phyloP scores from a whole-genome alignment of 805 yeast genomes.

The Wickerhamomyces canadensis region DNA sequence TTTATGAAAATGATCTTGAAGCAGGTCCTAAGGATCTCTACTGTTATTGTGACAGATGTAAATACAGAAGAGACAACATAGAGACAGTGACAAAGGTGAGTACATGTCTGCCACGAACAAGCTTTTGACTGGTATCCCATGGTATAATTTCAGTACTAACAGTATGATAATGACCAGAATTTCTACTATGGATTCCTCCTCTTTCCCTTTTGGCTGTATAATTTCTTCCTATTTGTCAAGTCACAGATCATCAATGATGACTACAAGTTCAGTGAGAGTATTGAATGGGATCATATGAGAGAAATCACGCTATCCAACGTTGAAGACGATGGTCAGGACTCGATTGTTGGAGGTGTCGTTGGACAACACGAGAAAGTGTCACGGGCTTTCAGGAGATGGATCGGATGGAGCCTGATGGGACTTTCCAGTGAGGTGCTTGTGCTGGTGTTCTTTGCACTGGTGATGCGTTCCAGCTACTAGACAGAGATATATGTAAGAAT shows the following conservation, averaged over 20 bases:
- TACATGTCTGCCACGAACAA: background rate
- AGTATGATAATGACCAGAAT: slow-evolving; percentile 15
- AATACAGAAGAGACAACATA: slow-evolving; percentile 8
- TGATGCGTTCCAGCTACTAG: background rate
- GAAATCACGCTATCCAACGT: slow-evolving; percentile 10
- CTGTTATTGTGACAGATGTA: slow-evolving; percentile 20
- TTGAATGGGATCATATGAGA: slow-evolving; percentile 9
- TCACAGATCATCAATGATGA: slow-evolving; percentile 2
- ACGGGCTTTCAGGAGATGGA: slow-evolving; percentile 9
- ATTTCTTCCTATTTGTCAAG: slow-evolving; percentile 6
- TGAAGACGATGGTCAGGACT: slow-evolving; percentile 9
- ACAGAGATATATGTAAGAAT: too few species aligned
- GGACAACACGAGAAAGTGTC: slow-evolving; percentile 9
- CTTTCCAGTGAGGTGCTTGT: background rate
- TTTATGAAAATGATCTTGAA: slow-evolving; percentile 1
- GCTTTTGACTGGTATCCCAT: too few species aligned
- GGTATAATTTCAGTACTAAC: too few species aligned
- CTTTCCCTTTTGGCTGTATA: slow-evolving; percentile 18
- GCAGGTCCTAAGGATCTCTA: slow-evolving; percentile 9
- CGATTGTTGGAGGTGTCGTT: slow-evolving; percentile 8
- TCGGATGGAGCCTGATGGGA: slow-evolving; percentile 18
- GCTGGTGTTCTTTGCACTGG: slow-evolving; percentile 2
- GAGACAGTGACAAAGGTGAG: slow-evolving; percentile 14
- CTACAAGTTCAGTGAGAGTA: slow-evolving; percentile 15
- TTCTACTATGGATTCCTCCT: slow-evolving; percentile 18